Evolutionary conservation across 2,329 filamentous ascomycete species (phyloP), one percentile per base, ranked within the genome.

Genomic region (Fusarium sp.): DNA sequence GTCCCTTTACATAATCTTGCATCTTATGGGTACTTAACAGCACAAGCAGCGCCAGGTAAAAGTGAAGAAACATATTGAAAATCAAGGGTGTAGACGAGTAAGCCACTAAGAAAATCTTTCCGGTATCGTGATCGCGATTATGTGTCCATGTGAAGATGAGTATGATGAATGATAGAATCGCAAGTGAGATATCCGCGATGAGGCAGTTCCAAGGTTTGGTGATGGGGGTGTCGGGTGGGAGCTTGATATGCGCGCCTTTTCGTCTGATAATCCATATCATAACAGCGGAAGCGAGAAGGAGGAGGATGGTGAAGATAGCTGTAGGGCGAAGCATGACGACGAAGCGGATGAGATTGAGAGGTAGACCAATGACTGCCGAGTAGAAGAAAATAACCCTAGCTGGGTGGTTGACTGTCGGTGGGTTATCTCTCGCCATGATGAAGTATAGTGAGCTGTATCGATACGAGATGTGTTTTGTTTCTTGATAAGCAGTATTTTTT

Each of bases 311-410:
- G 16, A 60, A 58, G 6, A 60, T 7, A 4, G 52, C 58, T 10
- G n/a, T 7, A 3, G 58, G 58, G 7, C 21, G 31, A 9, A 30
- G 25, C 43, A 60, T 60, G 31, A 60, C 31, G 6, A 39, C 12
- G n/a, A 60, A 60, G 9, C 58, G 58, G 14, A 60, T 41, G 13
- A 60, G 45, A 21, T 60, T 60, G 10, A 60, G 58, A 2, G 58
- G 58, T 3, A 60, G 4, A 2, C 58, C 52, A 1, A 58, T 21
- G 0, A 8, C 13, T 2, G 52, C 58, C 23, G 58, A 28, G 28
- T 34, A 60, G 14, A 60, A 18, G 5, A 60, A n/a, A 0, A 60
- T 31, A 1, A 43, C 23, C 9, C 58, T 43, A 1, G 26, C 46
- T 0, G 34, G 23, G 6, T 60, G 52, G 21, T 42, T 28, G 11